Evolutionary conservation across 176 grass and related monocot species (phyloP).

Genomic region (Secale cereale): DNA sequence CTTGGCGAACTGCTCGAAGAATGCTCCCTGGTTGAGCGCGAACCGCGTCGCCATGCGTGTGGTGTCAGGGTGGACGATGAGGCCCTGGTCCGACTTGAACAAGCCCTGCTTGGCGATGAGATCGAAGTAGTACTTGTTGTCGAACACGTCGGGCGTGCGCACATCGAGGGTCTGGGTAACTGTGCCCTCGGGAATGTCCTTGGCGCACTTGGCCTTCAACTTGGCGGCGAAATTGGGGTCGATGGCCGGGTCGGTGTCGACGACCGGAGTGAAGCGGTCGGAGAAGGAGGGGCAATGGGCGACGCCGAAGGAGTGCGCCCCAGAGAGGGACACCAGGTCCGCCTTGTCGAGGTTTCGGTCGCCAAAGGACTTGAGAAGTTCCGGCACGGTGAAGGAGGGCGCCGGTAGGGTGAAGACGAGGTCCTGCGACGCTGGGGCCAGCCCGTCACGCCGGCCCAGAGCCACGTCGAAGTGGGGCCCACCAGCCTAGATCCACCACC

Average conservation of each 20-base stretch:
- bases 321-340: slow-evolving; percentile 58
- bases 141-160: slow-evolving; percentile 34
- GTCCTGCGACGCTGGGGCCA: neutral
- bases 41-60: neutral
- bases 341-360: neutral
- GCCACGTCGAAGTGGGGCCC: slow-evolving; percentile 31
- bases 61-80: slow-evolving; percentile 12
- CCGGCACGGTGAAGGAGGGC: neutral
- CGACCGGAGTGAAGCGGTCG: neutral
- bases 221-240: neutral
- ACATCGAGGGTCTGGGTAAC: slow-evolving; percentile 17
- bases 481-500: neutral
- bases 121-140: slow-evolving; percentile 58
- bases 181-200: neutral
- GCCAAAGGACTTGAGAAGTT: neutral
- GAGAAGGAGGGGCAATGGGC: slow-evolving; percentile 32
- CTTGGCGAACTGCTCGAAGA: too few relatives aligned
- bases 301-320: slow-evolving; percentile 51
- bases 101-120: slow-evolving; percentile 30
- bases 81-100: slow-evolving; percentile 38
- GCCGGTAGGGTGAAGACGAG: neutral
- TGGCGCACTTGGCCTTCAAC: slow-evolving; percentile 24
- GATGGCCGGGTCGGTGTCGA: slow-evolving; percentile 16
- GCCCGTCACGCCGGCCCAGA: slow-evolving; percentile 26
- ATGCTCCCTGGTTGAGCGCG: too few relatives aligned